A percentile compares a stretch with the other conserved stretches of the same genome.
Evolutionary conservation across 345 rosid genomes (phyloP).

Genomic region (Orychophragmus violaceus): DNA sequence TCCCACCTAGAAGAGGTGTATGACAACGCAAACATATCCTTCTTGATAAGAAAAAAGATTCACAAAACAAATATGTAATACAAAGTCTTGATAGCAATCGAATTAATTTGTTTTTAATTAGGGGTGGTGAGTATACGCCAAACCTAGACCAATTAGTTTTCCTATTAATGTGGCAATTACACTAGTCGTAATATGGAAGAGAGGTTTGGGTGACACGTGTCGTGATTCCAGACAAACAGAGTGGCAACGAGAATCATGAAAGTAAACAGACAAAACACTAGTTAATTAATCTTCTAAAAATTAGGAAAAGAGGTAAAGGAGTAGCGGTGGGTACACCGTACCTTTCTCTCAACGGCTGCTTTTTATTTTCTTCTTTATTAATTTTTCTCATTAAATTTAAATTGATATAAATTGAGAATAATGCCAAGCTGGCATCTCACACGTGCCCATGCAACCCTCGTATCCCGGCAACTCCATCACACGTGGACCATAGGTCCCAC

Average conservation of each 20-base stretch:
- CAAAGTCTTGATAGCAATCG: not conserved
- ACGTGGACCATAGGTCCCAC: conserved; percentile 28
- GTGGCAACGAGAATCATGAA: conserved; percentile 25
- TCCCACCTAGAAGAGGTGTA: not conserved
- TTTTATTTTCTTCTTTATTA: not conserved
- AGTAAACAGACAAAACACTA: conserved; percentile 9
- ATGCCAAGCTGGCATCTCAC: conserved; percentile 29
- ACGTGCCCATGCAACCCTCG: conserved; percentile 35
- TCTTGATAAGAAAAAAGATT: not conserved
- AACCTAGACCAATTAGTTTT: conserved; percentile 2
- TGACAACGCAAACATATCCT: not conserved
- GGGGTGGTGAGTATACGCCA: conserved; percentile 14
- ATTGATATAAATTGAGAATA: not conserved
- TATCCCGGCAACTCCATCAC: conserved; percentile 28
- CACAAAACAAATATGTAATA: not conserved
- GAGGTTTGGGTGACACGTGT: conserved; percentile 11
- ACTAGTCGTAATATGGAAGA: conserved; percentile 1
- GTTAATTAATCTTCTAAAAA: not conserved
- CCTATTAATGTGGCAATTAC: conserved; percentile 2
- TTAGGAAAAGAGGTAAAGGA: conserved; percentile 6
- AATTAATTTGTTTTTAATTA: not conserved
- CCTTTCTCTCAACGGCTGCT: conserved; percentile 30
- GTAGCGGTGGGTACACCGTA: conserved; percentile 30
- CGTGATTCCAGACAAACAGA: not conserved
- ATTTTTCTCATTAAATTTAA: not conserved